Percentiles rank a stretch among this genome's conserved stretches.
These are phyloP conservation scores for Botrytis fabae DNA, from an alignment of 2,329 filamentous ascomycete species.

Conservation along the genomic window DNA sequence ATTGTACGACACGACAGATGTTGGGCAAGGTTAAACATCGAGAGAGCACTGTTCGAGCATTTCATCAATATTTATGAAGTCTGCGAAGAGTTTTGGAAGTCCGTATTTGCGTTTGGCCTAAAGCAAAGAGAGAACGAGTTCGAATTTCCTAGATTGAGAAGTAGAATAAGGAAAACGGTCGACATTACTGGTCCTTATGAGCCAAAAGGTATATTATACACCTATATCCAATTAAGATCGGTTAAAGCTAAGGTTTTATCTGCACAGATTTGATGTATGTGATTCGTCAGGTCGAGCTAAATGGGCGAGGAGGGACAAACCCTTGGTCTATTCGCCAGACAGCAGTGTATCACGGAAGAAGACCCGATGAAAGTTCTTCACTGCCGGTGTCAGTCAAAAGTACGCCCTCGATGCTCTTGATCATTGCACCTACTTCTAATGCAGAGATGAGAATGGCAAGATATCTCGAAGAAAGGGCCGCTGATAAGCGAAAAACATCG, in stretches of 20 bases:
- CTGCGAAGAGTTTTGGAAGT: conserved; percentile 30
- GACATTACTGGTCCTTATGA: background rate
- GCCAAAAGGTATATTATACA: background rate
- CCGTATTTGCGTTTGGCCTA: conserved; percentile 31
- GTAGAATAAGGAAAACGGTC: background rate
- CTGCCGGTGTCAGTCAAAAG: background rate
- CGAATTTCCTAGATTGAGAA: conserved; percentile 29
- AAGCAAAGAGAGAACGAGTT: conserved; percentile 33
- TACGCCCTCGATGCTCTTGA: conserved; percentile 21
- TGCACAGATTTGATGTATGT: conserved; percentile 29
- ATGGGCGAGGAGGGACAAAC: conserved; percentile 20
- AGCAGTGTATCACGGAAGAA: conserved; percentile 41
- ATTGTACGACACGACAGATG: conserved; percentile 16
- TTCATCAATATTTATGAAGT: conserved; percentile 26
- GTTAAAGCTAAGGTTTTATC: background rate
- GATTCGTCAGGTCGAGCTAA: conserved; percentile 30
- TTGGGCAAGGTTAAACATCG: conserved; percentile 29
- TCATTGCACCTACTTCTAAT: conserved; percentile 27
- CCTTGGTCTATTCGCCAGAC: conserved; percentile 45
- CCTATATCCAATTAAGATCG: background rate
- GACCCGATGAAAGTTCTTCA: background rate
- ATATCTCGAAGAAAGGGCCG: conserved; percentile 3
- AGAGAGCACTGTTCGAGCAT: conserved; percentile 23
- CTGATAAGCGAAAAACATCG: background rate
- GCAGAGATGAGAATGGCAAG: conserved; percentile 16